Evolutionary conservation across 257 asterid genomes (phyloP), one percentile per base, ranked within the genome.

Genomic region (Salvia splendens): DNA sequence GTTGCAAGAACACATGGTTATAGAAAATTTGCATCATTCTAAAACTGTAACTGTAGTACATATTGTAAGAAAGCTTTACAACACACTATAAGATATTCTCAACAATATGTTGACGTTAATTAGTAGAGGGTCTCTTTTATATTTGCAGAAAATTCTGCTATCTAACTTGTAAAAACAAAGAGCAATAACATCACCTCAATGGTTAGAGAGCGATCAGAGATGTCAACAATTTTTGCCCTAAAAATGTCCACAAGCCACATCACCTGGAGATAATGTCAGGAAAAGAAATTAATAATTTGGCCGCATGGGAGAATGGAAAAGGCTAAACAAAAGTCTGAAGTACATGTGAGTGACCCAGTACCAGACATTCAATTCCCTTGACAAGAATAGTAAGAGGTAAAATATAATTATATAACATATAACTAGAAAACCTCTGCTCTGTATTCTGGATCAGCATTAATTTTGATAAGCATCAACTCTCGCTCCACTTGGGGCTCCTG

Each of bases 401-500:
- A 65, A 64, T 30, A 11, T n/a, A n/a, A n/a, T n/a, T n/a, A n/a
- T n/a, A n/a, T 35, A 51, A 42, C 36, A 61, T 49, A 17, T 56
- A 65, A 45, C 11, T 2, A 36, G 38, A 30, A 61, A 57, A 53
- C 96, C 95, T 92, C 98, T 0, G 89, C 91, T 53, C 89, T 87
- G 68, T 78, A 49, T 65, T 70, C 61, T 50, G 96, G 99, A 73
- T 93, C 89, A 0, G 96, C 87, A 58, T 78, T 88, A 77, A 93
- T 93, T 82, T 93, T 93, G 73, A 93, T 87, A 40, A 93, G 96
- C 96, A 93, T 93, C 76, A 90, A 77, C 70, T 93, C 99, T 9
- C 99, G 90, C 80, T 93, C 99, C 65, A 93, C 99, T 77, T 90
- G 99, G 16, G 99, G 94, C 74, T 85, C 97, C 80, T 81, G 87